Conservation (phyloP, 139 green algal species). For the Astrephomene gubernaculifera region DNA sequence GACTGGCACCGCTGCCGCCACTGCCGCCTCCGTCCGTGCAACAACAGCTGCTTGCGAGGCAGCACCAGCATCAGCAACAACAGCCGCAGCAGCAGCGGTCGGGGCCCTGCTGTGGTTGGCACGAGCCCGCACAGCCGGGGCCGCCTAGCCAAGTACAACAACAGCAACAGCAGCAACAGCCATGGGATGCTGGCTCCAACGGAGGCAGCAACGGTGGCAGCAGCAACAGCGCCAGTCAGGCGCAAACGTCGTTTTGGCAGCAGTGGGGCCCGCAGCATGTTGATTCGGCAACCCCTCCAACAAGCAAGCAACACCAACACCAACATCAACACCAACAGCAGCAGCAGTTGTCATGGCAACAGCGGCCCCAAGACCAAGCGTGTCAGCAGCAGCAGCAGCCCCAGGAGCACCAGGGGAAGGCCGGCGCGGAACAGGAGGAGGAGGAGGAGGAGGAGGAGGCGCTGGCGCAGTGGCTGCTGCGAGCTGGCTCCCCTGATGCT, state of each 20-base stretch:
- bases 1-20: neutral
- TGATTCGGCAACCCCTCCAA: neutral
- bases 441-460: neutral
- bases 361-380: neutral
- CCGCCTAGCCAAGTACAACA: too few relatives aligned
- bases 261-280: neutral
- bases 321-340: neutral
- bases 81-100: neutral
- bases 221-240: too few relatives aligned
- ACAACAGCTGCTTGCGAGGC: neutral
- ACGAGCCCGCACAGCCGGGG: too few relatives aligned
- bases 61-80: neutral
- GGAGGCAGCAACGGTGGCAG: too few relatives aligned
- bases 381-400: neutral
- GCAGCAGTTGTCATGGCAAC: neutral
- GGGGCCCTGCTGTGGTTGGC: too few relatives aligned
- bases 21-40: neutral
- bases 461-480: neutral
- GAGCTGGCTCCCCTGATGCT: too few relatives aligned
- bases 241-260: too few relatives aligned
- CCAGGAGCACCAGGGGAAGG: neutral
- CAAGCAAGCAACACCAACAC: neutral
- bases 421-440: neutral
- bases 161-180: neutral
- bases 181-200: neutral